phyloP scores from a whole-genome alignment of 371 early-diverging fungal species.

The Chytridium lagenaria region DNA sequence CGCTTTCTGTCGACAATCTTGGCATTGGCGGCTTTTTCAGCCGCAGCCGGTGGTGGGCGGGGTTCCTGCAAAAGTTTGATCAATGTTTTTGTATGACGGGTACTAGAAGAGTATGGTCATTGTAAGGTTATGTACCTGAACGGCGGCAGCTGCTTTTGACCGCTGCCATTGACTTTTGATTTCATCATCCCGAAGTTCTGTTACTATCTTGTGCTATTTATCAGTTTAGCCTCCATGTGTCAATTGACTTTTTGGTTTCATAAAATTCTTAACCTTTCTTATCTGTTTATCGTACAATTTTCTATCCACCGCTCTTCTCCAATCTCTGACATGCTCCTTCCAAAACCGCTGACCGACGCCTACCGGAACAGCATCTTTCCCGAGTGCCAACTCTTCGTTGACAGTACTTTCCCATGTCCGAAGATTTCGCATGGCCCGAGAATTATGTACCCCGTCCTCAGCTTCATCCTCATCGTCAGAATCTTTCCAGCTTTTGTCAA shows the following conservation, averaged over 20 bases:
- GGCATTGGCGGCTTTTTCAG: constrained; percentile 17
- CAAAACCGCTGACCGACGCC: constrained; percentile 17
- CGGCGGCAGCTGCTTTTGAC: neutral
- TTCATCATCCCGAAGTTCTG: constrained; percentile 12
- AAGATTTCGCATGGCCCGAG: neutral
- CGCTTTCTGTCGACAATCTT: constrained; percentile 26
- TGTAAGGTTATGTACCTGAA: too few species aligned
- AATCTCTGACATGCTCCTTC: constrained; percentile 37
- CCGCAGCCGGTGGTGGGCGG: constrained; percentile 10
- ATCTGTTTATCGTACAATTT: constrained; percentile 36
- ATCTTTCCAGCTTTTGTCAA: neutral
- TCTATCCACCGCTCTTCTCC: constrained; percentile 39
- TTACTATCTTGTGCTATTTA: neutral
- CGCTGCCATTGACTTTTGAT: neutral
- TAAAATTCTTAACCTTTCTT: constrained; percentile 21
- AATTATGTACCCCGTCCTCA: neutral
- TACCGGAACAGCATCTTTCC: neutral
- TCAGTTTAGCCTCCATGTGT: too few species aligned
- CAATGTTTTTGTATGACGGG: too few species aligned
- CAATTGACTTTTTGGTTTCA: too few species aligned
- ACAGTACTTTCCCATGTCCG: neutral
- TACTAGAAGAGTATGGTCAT: too few species aligned
- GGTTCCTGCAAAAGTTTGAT: constrained; percentile 3
- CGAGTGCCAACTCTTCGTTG: neutral
- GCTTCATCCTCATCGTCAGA: neutral